Conservation (phyloP, 306 rosid genomes). For the Gynostemma pentaphyllum region DNA sequence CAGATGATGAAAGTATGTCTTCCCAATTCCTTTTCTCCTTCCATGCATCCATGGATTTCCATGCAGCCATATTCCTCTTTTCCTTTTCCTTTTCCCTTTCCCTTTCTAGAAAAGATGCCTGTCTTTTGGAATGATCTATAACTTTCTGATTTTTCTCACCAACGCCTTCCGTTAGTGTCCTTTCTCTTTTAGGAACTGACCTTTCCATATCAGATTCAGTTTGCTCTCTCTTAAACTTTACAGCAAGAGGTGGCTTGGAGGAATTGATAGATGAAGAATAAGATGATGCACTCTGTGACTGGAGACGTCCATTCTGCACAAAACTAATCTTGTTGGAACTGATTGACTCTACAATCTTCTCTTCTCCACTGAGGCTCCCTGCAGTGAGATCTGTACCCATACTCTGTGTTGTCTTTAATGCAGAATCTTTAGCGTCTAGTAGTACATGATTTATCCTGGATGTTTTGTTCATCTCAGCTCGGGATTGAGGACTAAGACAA, state of each 20-base stretch:
- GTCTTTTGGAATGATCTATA: constrained; percentile 40
- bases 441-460: constrained; percentile 22
- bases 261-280: constrained; percentile 26
- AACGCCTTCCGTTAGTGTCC: constrained; percentile 29
- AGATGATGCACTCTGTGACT: constrained; percentile 27
- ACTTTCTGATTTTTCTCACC: constrained; percentile 44
- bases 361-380: constrained; percentile 25
- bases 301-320: constrained; percentile 30
- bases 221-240: constrained; percentile 51
- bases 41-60: constrained; percentile 96
- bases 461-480: constrained; percentile 20
- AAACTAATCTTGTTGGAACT: constrained; percentile 25
- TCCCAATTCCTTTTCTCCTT: constrained; percentile 94
- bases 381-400: constrained; percentile 30
- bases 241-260: constrained; percentile 48
- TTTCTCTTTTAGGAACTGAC: constrained; percentile 49
- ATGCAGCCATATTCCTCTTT: constrained; percentile 48
- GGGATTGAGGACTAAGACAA: constrained; percentile 31
- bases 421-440: constrained; percentile 22
- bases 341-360: constrained; percentile 25
- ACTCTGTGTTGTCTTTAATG: constrained; percentile 31
- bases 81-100: constrained; percentile 73
- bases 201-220: constrained; percentile 51
- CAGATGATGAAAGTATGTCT: constrained; percentile 86
- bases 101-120: constrained; percentile 40